Base-by-base conservation (phyloP, 177 flowering plant species). In the Vitis hybrid region DNA sequence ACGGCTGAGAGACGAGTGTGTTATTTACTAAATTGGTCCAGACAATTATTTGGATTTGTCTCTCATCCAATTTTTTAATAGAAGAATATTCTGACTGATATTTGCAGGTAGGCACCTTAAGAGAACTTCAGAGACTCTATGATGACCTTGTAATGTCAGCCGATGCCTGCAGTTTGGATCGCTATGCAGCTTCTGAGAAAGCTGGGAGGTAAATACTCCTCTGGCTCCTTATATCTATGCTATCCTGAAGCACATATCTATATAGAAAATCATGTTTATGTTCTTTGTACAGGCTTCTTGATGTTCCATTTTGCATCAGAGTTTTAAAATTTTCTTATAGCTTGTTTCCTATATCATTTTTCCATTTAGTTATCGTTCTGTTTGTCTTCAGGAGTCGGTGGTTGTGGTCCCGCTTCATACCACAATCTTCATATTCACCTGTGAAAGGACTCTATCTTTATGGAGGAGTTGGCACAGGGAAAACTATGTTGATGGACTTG, bases 381-480 rank as follows among this genome's bases (percentile, higher is more conserved):
- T 55, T 56, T 56, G 19, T 65, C 18, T 56, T 55, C 87, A 91
- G 98, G 86, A 93, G 87, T 74, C 78, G 97, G 73, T 96, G 98
- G 99, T 76, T 90, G 59, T 95, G 99, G 99, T 87, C 95, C 39
- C 92, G 97, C 70, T 72, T 90, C 53, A 67, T 92, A 48, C 92
- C 91, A 2, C 93, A 85, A 58, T 77, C 86, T 72, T 89, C 92
- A 15, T 77, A 77, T 68, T 79, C 98, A 21, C 97, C 98, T 10
- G 93, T 91, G 49, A 90, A 83, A 76, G 97, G 98, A 56, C 86
- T 93, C 51, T 95, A 95, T 69, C 95, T 93, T 48, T 90, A 89
- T 82, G 99, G 97, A 68, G 99, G 99, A 77, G 99, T 93, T 16
- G 99, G 99, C 70, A 96, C 99, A 2, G 99, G 99, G 22, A 96